phyloP scores from a whole-genome alignment of 225 moss, liverwort and hornwort species.

The Physcomitrellopsis africana region DNA sequence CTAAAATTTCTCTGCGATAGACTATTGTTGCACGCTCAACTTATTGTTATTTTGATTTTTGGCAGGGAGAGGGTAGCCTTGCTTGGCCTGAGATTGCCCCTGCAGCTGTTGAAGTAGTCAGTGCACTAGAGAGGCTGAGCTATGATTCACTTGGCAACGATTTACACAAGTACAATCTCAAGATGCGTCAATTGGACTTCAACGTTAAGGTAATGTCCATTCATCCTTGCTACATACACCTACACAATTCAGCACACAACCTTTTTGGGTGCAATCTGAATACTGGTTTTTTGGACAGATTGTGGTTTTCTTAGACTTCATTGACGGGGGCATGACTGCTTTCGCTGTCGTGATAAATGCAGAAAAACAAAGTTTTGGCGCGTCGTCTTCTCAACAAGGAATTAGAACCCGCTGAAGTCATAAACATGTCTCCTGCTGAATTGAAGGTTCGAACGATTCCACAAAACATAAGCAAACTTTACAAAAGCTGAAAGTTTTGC shows the following conservation, averaged over 20 bases:
- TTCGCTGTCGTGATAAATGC: conserved; percentile 28
- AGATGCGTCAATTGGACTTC: conserved; percentile 94
- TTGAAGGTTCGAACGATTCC: conserved; percentile 65
- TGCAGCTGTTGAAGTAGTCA: conserved; percentile 77
- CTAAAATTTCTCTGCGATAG: background rate
- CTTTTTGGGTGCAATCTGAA: background rate
- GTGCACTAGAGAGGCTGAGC: conserved; percentile 77
- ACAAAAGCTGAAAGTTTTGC: background rate
- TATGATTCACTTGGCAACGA: conserved; percentile 82
- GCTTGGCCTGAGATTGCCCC: conserved; percentile 84
- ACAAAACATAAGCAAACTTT: background rate
- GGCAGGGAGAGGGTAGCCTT: conserved; percentile 63
- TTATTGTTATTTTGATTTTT: background rate
- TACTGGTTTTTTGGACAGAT: background rate
- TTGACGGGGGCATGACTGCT: background rate
- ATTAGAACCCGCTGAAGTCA: conserved; percentile 75
- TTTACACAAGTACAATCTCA: conserved; percentile 92
- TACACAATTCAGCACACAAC: background rate
- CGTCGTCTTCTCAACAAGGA: conserved; percentile 80
- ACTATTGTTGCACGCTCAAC: background rate
- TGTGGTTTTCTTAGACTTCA: conserved; percentile 9
- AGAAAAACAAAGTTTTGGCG: conserved; percentile 81
- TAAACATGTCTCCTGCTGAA: conserved; percentile 95
- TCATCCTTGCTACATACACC: background rate
- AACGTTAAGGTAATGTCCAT: conserved; percentile 74